A percentile compares a stretch with the other conserved stretches of the same genome.
Conservation (phyloP, 2,329 filamentous ascomycete species). For the Epichloe amarillans region DNA sequence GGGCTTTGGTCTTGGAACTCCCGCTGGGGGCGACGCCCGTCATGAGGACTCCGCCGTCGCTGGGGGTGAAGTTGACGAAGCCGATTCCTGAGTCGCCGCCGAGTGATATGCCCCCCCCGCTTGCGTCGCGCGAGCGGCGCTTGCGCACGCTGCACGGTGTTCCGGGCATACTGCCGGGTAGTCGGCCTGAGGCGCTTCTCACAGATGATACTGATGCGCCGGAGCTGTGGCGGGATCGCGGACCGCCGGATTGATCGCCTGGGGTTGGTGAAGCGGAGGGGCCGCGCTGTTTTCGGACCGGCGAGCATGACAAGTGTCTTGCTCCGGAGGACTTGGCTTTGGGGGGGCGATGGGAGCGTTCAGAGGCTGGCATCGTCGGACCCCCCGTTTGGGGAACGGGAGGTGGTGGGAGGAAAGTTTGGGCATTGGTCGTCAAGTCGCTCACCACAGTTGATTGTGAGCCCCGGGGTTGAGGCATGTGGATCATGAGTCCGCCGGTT, state of each 20-base stretch:
- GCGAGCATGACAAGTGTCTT: conserved; percentile 29
- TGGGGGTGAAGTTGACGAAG: conserved; percentile 85
- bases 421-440: conserved; percentile 20
- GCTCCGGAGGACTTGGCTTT: conserved; percentile 42
- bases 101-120: conserved; percentile 15
- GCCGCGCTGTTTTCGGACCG: conserved; percentile 29
- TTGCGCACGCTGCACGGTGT: conserved; percentile 27
- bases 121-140: conserved; percentile 23
- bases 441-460: conserved; percentile 22
- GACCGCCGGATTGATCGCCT: conserved; percentile 10
- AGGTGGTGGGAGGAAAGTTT: conserved; percentile 22
- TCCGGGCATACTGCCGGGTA: conserved; percentile 22
- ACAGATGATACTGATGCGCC: conserved; percentile 22
- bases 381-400: conserved; percentile 7
- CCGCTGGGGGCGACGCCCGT: conserved; percentile 80
- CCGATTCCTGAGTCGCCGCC: conserved; percentile 27
- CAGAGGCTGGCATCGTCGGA: conserved; percentile 12
- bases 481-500: conserved; percentile 34
- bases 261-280: conserved; percentile 29
- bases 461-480: conserved; percentile 35
- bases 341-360: conserved; percentile 32
- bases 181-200: conserved; percentile 23
- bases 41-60: conserved; percentile 66
- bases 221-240: conserved; percentile 25
- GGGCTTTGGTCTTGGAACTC: conserved; percentile 86